phyloP scores from a whole-genome alignment of 2,329 filamentous ascomycete species.

The Chaetomium strumarium region DNA sequence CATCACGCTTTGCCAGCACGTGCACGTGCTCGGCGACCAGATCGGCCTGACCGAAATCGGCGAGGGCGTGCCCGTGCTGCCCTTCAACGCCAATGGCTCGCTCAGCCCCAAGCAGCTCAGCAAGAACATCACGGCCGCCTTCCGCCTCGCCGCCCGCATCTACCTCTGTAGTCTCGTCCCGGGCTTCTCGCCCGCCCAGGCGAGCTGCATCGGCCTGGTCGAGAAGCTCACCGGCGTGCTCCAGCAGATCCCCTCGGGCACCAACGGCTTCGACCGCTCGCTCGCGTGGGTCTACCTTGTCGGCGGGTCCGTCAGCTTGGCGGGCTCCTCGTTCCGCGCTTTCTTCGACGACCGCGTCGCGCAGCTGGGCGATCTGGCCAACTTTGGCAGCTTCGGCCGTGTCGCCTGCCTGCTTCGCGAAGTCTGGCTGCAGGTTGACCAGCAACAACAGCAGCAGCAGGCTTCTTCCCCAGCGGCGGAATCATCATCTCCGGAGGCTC shows the following conservation, averaged over 20 bases:
- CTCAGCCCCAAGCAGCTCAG: constrained; percentile 78
- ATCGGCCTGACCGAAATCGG: constrained; percentile 73
- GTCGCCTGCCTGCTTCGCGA: constrained; percentile 73
- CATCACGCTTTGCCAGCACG: constrained; percentile 80
- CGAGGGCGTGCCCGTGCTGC: constrained; percentile 52
- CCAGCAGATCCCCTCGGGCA: constrained; percentile 74
- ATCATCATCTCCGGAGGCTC: constrained; percentile 31
- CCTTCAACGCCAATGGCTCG: constrained; percentile 63
- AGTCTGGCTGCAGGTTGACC: constrained; percentile 74
- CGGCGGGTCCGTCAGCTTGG: constrained; percentile 70
- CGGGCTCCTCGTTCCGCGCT: constrained; percentile 66
- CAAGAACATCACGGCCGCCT: constrained; percentile 83
- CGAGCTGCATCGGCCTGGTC: constrained; percentile 69
- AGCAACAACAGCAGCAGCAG: constrained; percentile 22
- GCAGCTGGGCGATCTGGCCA: constrained; percentile 69
- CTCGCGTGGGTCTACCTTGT: constrained; percentile 92
- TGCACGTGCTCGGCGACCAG: constrained; percentile 79
- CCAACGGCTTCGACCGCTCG: constrained; percentile 79
- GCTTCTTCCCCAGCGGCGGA: constrained; percentile 32
- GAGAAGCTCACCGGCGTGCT: constrained; percentile 71
- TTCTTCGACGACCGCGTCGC: constrained; percentile 72
- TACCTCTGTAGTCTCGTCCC: constrained; percentile 96
- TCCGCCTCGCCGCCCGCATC: constrained; percentile 86
- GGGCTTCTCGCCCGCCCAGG: constrained; percentile 71
- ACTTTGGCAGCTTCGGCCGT: constrained; percentile 79